Evolutionary conservation across 768 basidiomycete species (phyloP).

Genomic region (Glaciozyma antarctica): DNA sequence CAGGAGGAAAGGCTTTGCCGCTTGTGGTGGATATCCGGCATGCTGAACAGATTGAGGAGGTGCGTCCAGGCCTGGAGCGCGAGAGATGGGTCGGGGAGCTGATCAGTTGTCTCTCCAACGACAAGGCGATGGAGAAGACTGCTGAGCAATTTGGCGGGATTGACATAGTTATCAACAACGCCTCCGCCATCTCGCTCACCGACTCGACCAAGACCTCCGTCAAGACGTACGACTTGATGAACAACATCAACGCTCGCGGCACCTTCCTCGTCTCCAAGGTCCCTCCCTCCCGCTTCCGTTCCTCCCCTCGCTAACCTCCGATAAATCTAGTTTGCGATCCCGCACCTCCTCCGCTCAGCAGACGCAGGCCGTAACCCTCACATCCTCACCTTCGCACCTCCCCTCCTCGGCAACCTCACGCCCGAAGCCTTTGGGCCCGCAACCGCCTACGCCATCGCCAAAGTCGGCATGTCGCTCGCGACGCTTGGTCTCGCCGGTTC

Average conservation of each 20-base stretch:
- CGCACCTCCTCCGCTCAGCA: conserved; percentile 12
- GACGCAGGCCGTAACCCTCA: conserved; percentile 5
- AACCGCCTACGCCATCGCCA: conserved; percentile 15
- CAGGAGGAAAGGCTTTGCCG: conserved; percentile 3
- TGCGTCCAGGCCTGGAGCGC: background rate
- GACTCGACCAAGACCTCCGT: conserved; percentile 1
- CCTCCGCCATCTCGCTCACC: conserved; percentile 9
- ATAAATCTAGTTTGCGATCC: conserved; percentile 2
- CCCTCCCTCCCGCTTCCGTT: background rate
- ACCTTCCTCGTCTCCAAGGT: conserved; percentile 9
- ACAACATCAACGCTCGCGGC: conserved; percentile 9
- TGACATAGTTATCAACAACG: conserved; percentile 20
- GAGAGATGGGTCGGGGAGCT: no score
- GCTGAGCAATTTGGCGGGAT: conserved; percentile 8
- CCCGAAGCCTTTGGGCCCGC: background rate
- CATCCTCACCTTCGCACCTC: conserved; percentile 15
- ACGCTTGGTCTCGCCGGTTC: conserved; percentile 3
- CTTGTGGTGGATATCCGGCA: conserved; percentile 15
- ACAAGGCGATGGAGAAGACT: conserved; percentile 4
- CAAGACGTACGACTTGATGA: conserved; percentile 16
- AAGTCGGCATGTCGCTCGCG: conserved; percentile 9
- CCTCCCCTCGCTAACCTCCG: background rate
- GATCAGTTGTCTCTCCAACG: background rate
- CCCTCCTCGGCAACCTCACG: conserved; percentile 1
- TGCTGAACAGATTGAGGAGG: background rate